Percentiles rank a stretch among this genome's conserved stretches.
Evolutionary conservation across 176 grass and related monocot species (phyloP).

Genomic region (Panicum miliaceum): DNA sequence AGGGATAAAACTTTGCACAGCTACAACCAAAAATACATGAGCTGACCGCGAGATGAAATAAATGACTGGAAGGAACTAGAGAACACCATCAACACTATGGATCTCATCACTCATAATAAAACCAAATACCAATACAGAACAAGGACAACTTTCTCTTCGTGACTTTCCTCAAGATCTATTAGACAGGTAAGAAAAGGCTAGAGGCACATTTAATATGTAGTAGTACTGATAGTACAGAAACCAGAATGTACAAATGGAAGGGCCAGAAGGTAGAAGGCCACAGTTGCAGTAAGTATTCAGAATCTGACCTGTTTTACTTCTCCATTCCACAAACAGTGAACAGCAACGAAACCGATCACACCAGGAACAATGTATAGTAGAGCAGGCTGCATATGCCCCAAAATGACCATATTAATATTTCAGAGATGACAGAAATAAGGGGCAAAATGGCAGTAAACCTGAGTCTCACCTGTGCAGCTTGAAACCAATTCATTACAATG

Average conservation of each 20-base stretch:
- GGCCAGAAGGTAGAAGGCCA: neutral
- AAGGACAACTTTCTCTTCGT: neutral
- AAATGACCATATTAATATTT: slow-evolving; percentile 16
- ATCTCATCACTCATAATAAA: neutral
- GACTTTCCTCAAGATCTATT: neutral
- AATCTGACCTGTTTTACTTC: slow-evolving; percentile 81
- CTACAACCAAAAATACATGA: neutral
- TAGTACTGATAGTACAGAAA: neutral
- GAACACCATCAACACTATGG: too few species aligned
- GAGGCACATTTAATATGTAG: neutral
- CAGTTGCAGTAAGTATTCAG: neutral
- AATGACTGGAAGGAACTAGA: neutral
- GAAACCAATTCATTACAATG: slow-evolving; percentile 96
- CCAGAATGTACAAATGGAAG: neutral
- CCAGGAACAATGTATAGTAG: slow-evolving; percentile 85
- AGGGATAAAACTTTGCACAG: neutral
- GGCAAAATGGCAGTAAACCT: slow-evolving; percentile 10
- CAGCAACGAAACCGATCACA: slow-evolving; percentile 80
- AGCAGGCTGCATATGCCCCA: slow-evolving; percentile 61
- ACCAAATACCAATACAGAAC: neutral
- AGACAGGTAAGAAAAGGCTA: neutral
- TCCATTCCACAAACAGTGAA: slow-evolving; percentile 74
- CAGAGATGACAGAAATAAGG: neutral
- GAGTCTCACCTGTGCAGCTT: slow-evolving; percentile 77
- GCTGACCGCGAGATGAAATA: neutral